Conservation (phyloP, 1,284 basidiomycete species). For the Sphagnurus paluster region DNA sequence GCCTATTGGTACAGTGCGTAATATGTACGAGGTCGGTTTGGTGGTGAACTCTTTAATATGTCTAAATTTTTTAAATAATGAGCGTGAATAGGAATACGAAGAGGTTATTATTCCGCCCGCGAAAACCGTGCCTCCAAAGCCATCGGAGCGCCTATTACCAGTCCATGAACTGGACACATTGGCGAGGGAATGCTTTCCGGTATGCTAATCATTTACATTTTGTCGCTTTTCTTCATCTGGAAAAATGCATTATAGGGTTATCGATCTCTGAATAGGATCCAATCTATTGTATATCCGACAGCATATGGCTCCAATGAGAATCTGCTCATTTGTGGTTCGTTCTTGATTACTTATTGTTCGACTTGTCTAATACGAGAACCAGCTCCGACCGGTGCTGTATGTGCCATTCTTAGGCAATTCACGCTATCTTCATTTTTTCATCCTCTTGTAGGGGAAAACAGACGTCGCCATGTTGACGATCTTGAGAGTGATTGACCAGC, state of each 20-base stretch:
- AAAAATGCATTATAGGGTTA: slow-evolving; percentile 65
- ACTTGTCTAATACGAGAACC: slow-evolving; percentile 1
- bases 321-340: slow-evolving; percentile 89
- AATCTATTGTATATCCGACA: slow-evolving; percentile 93
- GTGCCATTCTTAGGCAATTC: slow-evolving; percentile 33
- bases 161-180: slow-evolving; percentile 80
- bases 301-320: slow-evolving; percentile 97
- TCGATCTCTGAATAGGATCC: slow-evolving; percentile 87
- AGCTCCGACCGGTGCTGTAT: slow-evolving; percentile 95
- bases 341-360: slow-evolving; percentile 3
- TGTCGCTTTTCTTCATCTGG: neutral
- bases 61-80: neutral
- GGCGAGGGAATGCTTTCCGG: slow-evolving; percentile 85
- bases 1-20: slow-evolving; percentile 81
- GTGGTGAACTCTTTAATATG: neutral
- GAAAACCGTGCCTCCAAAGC: slow-evolving; percentile 73
- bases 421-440: slow-evolving; percentile 8
- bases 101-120: slow-evolving; percentile 93
- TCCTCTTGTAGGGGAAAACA: slow-evolving; percentile 88
- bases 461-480: slow-evolving; percentile 97
- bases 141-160: slow-evolving; percentile 72
- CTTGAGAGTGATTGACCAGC: slow-evolving; percentile 83
- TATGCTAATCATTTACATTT: slow-evolving; percentile 1
- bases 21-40: slow-evolving; percentile 58
- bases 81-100: slow-evolving; percentile 54